These are phyloP conservation scores for Tagetes patula DNA, from an alignment of 129 eudicot species.

Conservation along the genomic window DNA sequence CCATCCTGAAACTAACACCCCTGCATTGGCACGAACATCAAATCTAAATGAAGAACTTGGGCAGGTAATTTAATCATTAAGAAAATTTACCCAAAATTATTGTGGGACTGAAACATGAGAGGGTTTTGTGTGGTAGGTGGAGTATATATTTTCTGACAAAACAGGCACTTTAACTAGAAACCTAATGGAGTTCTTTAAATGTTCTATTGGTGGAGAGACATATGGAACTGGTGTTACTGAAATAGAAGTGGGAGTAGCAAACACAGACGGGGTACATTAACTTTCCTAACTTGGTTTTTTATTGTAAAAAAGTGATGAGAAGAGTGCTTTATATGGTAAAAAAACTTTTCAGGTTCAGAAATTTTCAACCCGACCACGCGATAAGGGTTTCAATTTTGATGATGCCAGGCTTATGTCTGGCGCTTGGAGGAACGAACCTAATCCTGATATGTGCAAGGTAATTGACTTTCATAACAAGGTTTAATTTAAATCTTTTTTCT, in stretches of 20 bases:
- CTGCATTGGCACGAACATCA: constrained; percentile 95
- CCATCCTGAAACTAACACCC: constrained; percentile 80
- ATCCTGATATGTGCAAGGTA: constrained; percentile 91
- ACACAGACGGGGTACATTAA: constrained; percentile 51
- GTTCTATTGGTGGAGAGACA: constrained; percentile 92
- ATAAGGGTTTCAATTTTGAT: constrained; percentile 93
- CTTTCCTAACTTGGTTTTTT: not conserved
- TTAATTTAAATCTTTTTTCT: not conserved
- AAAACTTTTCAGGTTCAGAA: constrained; percentile 47
- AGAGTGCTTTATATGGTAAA: not conserved
- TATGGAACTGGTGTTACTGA: constrained; percentile 95
- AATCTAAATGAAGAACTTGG: constrained; percentile 99
- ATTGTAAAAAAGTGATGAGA: not conserved
- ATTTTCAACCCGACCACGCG: constrained; percentile 50
- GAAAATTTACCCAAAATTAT: not conserved
- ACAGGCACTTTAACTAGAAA: constrained; percentile 94
- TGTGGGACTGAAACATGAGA: not conserved
- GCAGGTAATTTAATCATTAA: constrained; percentile 35
- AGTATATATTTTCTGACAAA: constrained; percentile 91
- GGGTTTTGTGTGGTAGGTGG: constrained; percentile 41
- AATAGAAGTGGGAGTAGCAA: constrained; percentile 78
- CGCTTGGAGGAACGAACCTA: constrained; percentile 97
- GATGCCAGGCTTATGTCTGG: constrained; percentile 92
- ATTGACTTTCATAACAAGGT: constrained; percentile 14
- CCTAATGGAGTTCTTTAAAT: constrained; percentile 95